Evolutionary conservation across 495 filamentous ascomycete species (phyloP), one percentile per base, ranked within the genome.

Genomic region (Penicillium tannophilum): DNA sequence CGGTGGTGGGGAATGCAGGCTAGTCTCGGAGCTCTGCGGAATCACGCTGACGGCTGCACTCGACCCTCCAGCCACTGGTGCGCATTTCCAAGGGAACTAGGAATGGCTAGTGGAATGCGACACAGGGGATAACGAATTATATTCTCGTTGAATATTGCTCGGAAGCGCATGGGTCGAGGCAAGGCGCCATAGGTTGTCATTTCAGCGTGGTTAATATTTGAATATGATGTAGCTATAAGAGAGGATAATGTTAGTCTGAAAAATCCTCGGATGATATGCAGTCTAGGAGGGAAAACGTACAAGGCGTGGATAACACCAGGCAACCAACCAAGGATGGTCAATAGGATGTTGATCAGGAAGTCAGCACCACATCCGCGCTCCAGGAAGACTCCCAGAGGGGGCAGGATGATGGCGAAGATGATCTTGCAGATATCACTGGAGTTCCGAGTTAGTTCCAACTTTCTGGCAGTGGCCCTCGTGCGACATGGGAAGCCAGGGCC

Each of bases 351-450:
- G 83, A 96, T 92, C 65, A 90, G 76, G 62, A 96, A 79, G 67
- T 95, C 90, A 67, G 85, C 83, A 72, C 85, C 84, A 77, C 89
- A 92, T 69, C 92, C 92, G 41, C 88, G 86, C 81, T 94, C 89
- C 57, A 96, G 84, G 83, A 96, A 95, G 71, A 96, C 93, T 73
- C 91, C 91, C 35, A 96, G 81, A 62, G 93, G 93, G 41, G 93
- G 93, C 51, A 95, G 81, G 79, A 95, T 76, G 78, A 95, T 80
- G 78, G 91, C 89, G 71, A 93, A 79, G 76, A 94, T 86, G 82
- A 95, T 92, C 81, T 95, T 93, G 88, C 87, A 88, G 82, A 93
- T 90, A 71, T 95, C 91, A 75, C 90, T 93, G 64, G 49, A 31
- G 20, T 23, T 56, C 28, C 6, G 28, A n/a, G 52, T 58, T 10